Evolutionary conservation across 225 moss, liverwort and hornwort species (phyloP).

Genomic region (Pleurozium schreberi): DNA sequence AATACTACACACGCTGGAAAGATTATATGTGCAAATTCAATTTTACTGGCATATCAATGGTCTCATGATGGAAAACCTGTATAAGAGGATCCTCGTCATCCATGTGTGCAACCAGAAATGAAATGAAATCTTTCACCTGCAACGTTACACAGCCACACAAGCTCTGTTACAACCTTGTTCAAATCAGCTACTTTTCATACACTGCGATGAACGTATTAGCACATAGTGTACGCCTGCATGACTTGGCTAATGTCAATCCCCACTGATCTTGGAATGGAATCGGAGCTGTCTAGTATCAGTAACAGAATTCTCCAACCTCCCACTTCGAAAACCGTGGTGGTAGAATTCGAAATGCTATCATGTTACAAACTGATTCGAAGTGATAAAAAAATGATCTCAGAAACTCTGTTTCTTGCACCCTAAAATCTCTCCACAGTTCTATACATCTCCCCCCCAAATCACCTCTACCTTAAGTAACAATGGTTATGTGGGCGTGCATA

Average conservation of each 20-base stretch:
- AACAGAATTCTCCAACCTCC: not conserved
- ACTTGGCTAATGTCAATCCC: not conserved
- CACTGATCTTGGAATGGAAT: not conserved
- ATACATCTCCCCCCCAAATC: not conserved
- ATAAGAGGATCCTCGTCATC: conserved; percentile 57
- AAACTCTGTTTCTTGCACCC: not conserved
- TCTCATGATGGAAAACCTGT: conserved; percentile 20
- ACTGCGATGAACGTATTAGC: not conserved
- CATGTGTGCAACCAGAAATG: conserved; percentile 60
- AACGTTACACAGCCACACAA: not conserved
- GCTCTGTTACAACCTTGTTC: not conserved
- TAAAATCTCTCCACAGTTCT: no score
- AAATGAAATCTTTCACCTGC: conserved; percentile 59
- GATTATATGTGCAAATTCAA: not conserved
- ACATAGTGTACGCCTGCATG: not conserved
- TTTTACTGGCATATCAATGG: not conserved
- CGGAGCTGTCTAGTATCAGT: not conserved
- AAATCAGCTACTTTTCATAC: not conserved
- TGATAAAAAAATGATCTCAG: not conserved
- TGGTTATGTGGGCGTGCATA: not conserved
- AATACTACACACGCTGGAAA: not conserved
- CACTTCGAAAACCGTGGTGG: not conserved
- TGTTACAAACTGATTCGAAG: not conserved
- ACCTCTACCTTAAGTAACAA: not conserved
- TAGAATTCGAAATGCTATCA: not conserved